A percentile compares a stretch with the other conserved stretches of the same genome.
phyloP scores from a whole-genome alignment of 352 stramenopile genomes.

The Pythium aquatile region DNA sequence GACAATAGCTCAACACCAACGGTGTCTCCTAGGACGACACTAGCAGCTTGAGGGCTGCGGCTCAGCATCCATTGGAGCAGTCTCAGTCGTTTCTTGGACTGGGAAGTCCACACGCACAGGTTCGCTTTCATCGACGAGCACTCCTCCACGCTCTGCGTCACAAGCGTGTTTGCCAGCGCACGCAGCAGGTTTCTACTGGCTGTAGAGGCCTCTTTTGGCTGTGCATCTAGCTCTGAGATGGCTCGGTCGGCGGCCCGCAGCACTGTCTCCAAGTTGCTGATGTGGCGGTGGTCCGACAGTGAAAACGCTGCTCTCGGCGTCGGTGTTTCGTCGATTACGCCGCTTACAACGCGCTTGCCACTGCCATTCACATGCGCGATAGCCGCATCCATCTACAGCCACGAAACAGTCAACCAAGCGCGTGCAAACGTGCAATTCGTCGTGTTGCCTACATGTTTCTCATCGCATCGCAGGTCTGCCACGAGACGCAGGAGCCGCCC shows the following conservation, averaged over 20 bases:
- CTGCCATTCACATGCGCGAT: constrained; percentile 10
- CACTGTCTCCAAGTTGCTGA: constrained; percentile 48
- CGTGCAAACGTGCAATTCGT: not conserved
- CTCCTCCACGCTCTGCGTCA: constrained; percentile 40
- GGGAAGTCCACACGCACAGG: constrained; percentile 48
- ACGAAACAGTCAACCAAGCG: not conserved
- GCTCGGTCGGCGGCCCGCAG: constrained; percentile 14
- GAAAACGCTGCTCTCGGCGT: not conserved
- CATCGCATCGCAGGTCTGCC: constrained; percentile 23
- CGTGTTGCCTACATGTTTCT: constrained; percentile 12
- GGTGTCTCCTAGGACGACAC: constrained; percentile 36
- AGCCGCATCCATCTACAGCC: constrained; percentile 17
- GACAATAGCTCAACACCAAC: constrained; percentile 13
- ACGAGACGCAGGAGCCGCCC: constrained; percentile 27
- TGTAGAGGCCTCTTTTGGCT: not conserved
- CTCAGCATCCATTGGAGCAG: constrained; percentile 58
- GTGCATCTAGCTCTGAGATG: not conserved
- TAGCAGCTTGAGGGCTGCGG: not conserved
- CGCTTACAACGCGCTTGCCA: not conserved
- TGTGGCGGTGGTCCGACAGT: constrained; percentile 54
- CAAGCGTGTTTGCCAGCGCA: constrained; percentile 37
- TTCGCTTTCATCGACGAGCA: constrained; percentile 50
- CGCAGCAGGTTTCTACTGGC: constrained; percentile 45
- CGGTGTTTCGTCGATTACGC: not conserved
- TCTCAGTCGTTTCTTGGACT: constrained; percentile 45